Conservation (phyloP, 2,329 filamentous ascomycete genomes). For the Pseudocercospora cruenta region DNA sequence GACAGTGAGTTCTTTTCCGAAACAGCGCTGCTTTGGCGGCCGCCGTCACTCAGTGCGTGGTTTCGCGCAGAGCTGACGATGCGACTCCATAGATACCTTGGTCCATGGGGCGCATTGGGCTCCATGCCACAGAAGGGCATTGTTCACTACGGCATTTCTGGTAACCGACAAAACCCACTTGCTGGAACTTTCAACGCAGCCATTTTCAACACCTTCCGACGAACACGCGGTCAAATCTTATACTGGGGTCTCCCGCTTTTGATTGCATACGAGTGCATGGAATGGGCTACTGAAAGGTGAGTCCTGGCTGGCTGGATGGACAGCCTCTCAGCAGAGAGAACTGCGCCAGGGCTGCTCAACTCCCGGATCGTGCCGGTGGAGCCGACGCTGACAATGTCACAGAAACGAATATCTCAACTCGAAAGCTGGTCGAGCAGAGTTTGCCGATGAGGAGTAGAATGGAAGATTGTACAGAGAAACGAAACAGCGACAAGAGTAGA, state of each 20-base stretch:
- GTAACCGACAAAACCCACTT: constrained; percentile 87
- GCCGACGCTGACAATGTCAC: constrained; percentile 15
- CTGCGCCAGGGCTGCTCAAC: background rate
- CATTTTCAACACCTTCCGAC: constrained; percentile 93
- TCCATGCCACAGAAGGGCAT: constrained; percentile 63
- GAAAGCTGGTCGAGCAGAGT: constrained; percentile 68
- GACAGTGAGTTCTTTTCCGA: constrained; percentile 40
- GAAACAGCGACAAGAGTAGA: constrained; percentile 1
- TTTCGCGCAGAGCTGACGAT: constrained; percentile 10
- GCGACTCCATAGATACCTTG: constrained; percentile 63
- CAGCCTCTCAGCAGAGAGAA: background rate
- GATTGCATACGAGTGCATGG: constrained; percentile 77
- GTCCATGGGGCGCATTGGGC: constrained; percentile 72
- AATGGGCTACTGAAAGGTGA: constrained; percentile 91
- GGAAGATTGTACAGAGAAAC: background rate
- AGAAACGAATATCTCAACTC: constrained; percentile 84
- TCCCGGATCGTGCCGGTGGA: background rate
- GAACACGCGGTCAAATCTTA: constrained; percentile 82
- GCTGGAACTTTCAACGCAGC: constrained; percentile 77
- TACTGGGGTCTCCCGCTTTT: constrained; percentile 83
- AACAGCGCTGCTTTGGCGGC: background rate
- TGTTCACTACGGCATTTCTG: constrained; percentile 72
- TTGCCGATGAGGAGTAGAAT: constrained; percentile 48
- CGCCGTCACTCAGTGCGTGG: background rate
- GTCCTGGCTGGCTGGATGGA: constrained; percentile 44